Conservation (phyloP, 352 stramenopile genomes). For the Pythium chondricola region DNA sequence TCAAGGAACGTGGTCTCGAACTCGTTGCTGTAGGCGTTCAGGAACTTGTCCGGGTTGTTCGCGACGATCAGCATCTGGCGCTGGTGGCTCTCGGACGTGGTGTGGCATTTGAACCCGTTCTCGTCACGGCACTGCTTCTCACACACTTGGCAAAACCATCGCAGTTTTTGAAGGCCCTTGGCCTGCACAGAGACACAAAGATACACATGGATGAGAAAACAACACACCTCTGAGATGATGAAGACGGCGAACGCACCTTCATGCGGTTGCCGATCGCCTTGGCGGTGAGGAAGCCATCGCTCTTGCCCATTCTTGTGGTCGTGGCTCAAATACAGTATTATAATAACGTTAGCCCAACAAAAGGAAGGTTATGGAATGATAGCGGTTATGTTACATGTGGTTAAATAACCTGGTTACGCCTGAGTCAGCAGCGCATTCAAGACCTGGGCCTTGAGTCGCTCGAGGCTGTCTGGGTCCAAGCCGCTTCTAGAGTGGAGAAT, state of each 20-base stretch:
- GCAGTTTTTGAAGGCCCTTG: slow-evolving; percentile 97
- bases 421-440: background rate
- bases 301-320: slow-evolving; percentile 54
- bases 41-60: slow-evolving; percentile 92
- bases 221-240: too few relatives aligned
- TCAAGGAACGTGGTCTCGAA: slow-evolving; percentile 97
- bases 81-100: slow-evolving; percentile 95
- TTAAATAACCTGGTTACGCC: background rate
- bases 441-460: slow-evolving; percentile 17
- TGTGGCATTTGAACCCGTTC: slow-evolving; percentile 99
- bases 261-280: slow-evolving; percentile 86
- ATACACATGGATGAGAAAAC: slow-evolving; percentile 1
- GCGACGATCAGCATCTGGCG: slow-evolving; percentile 98
- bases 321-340: too few relatives aligned
- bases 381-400: slow-evolving; percentile 8
- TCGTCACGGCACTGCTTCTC: slow-evolving; percentile 99
- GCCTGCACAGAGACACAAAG: too few relatives aligned
- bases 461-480: slow-evolving; percentile 7
- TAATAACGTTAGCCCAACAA: too few relatives aligned
- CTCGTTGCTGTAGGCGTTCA: slow-evolving; percentile 87
- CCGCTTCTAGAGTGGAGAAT: slow-evolving; percentile 7
- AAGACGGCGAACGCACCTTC: slow-evolving; percentile 57
- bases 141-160: slow-evolving; percentile 99
- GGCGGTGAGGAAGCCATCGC: slow-evolving; percentile 78
- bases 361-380: too few relatives aligned